Evolutionary conservation across 2,329 filamentous ascomycete genomes (phyloP).

Genomic region (Monosporascus sp.): DNA sequence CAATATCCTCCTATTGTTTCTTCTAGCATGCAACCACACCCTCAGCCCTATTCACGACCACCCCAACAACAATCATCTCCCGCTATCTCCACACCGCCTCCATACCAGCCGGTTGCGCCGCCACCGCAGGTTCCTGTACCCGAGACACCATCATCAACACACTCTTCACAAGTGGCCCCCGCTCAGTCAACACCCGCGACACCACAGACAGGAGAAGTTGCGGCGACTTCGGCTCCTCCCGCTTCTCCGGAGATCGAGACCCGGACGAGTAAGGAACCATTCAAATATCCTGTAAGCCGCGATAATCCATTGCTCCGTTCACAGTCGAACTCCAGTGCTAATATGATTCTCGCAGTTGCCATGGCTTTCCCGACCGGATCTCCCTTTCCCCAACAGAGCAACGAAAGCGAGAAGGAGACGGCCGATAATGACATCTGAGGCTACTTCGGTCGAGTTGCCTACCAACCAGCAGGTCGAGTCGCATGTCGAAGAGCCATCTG

Average conservation of each 20-base stretch:
- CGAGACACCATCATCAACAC: conserved; percentile 50
- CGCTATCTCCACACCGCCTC: conserved; percentile 47
- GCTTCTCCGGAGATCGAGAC: conserved; percentile 21
- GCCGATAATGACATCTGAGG: conserved; percentile 30
- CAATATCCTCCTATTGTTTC: conserved; percentile 51
- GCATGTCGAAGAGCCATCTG: conserved; percentile 11
- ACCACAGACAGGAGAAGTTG: conserved; percentile 32
- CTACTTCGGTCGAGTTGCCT: conserved; percentile 38
- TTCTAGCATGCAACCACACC: conserved; percentile 30
- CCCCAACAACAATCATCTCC: conserved; percentile 41
- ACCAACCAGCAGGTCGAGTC: conserved; percentile 27
- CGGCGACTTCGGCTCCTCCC: conserved; percentile 5
- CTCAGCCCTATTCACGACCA: conserved; percentile 43
- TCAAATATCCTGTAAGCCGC: conserved; percentile 47
- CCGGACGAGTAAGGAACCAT: conserved; percentile 24
- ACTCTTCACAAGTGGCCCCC: conserved; percentile 36
- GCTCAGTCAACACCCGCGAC: conserved; percentile 44
- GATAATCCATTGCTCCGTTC: neutral
- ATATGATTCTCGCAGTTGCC: conserved; percentile 40
- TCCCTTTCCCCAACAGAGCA: conserved; percentile 43
- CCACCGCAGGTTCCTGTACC: conserved; percentile 36
- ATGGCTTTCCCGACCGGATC: conserved; percentile 50
- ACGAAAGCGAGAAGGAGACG: conserved; percentile 39
- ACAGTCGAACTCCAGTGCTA: conserved; percentile 20
- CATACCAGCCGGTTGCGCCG: conserved; percentile 40